Evolutionary conservation across 768 basidiomycete genomes (phyloP).

Genomic region (Pleurotus eryngii): DNA sequence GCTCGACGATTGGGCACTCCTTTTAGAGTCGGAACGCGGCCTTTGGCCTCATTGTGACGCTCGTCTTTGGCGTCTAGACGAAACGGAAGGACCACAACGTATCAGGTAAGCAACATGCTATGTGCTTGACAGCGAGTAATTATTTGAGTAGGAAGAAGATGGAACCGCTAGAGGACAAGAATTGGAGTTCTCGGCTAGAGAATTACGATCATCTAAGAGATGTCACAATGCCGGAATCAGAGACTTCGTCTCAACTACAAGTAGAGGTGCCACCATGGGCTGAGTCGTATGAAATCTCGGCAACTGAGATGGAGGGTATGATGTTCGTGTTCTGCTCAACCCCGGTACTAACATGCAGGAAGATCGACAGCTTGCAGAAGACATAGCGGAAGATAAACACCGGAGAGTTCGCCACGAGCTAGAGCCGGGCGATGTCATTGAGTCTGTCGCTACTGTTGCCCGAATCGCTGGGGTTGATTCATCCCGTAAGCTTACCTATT

Average conservation of each 20-base stretch:
- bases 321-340: not conserved
- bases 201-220: constrained; percentile 39
- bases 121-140: too few species aligned
- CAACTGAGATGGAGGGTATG: constrained; percentile 59
- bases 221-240: constrained; percentile 49
- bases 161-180: constrained; percentile 56
- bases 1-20: constrained; percentile 56
- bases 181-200: constrained; percentile 46
- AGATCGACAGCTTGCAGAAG: constrained; percentile 67
- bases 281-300: constrained; percentile 65
- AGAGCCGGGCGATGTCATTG: constrained; percentile 87
- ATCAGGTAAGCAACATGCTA: constrained; percentile 50
- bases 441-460: constrained; percentile 82
- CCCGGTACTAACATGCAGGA: not conserved
- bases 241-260: constrained; percentile 46
- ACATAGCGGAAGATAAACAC: constrained; percentile 85
- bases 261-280: constrained; percentile 72
- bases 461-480: constrained; percentile 90
- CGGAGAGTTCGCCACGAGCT: constrained; percentile 82
- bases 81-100: constrained; percentile 88
- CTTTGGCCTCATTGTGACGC: constrained; percentile 66
- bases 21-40: constrained; percentile 73
- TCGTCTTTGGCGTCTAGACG: constrained; percentile 76
- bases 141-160: constrained; percentile 61
- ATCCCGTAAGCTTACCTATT: too few species aligned